phyloP scores from a whole-genome alignment of 2,329 filamentous ascomycete species.

The Venturia asperata region DNA sequence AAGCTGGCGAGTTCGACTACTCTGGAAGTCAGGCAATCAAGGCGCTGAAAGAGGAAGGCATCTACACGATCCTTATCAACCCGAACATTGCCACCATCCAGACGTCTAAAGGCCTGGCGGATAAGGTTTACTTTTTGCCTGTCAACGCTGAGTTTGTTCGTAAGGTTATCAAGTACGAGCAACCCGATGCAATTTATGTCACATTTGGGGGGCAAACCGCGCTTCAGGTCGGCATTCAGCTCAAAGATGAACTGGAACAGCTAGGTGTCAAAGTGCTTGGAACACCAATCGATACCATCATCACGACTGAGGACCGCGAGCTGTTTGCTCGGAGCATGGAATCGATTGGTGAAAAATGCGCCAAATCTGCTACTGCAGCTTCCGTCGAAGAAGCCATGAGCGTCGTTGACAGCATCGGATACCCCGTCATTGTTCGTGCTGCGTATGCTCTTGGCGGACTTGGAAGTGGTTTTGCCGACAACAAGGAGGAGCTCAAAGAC shows the following conservation, averaged over 20 bases:
- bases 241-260: constrained; percentile 91
- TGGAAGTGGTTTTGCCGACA: constrained; percentile 89
- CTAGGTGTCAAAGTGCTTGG: constrained; percentile 92
- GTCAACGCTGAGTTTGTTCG: constrained; percentile 96
- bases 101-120: constrained; percentile 92
- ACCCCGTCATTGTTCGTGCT: constrained; percentile 93
- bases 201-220: constrained; percentile 98
- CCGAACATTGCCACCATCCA: constrained; percentile 99
- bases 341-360: constrained; percentile 94
- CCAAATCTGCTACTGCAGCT: constrained; percentile 90
- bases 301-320: constrained; percentile 96
- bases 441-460: constrained; percentile 93
- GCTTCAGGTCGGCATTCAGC: constrained; percentile 90
- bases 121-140: constrained; percentile 98
- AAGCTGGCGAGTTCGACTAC: constrained; percentile 98
- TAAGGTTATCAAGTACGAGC: constrained; percentile 93
- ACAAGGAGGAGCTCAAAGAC: constrained; percentile 72
- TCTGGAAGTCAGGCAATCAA: constrained; percentile 98
- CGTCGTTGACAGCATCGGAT: constrained; percentile 87
- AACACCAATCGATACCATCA: constrained; percentile 95
- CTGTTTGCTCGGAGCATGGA: constrained; percentile 98
- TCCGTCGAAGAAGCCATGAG: constrained; percentile 79
- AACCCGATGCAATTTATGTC: constrained; percentile 92
- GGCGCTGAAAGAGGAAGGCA: constrained; percentile 93
- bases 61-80: constrained; percentile 97